A percentile compares a stretch with the other conserved stretches of the same genome.
Conservation (phyloP, 1,139 yeast genomes). For the Tardiomyces digboiensis region DNA sequence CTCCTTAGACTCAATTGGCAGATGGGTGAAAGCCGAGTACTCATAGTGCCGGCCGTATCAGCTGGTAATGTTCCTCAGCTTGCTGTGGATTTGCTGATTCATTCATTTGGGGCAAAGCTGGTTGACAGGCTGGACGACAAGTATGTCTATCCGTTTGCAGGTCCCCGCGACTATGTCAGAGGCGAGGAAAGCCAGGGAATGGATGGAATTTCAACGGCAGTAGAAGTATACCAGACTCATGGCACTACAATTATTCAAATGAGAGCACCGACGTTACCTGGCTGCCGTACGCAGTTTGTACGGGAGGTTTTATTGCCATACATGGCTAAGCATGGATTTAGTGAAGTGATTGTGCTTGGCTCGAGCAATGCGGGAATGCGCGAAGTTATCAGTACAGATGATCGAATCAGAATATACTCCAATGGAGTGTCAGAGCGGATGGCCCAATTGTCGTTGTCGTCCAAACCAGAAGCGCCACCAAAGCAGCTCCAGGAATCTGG, state of each 20-base stretch:
- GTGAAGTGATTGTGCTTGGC: slow-evolving; percentile 49
- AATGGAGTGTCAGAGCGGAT: slow-evolving; percentile 13
- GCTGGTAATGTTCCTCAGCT: slow-evolving; percentile 89
- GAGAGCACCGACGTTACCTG: slow-evolving; percentile 75
- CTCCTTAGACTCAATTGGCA: not conserved
- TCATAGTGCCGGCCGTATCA: slow-evolving; percentile 72
- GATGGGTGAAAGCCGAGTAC: slow-evolving; percentile 6
- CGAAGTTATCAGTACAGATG: slow-evolving; percentile 6
- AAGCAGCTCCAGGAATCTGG: slow-evolving; percentile 1
- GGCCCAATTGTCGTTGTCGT: slow-evolving; percentile 10
- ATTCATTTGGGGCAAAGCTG: slow-evolving; percentile 43
- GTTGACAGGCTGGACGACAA: slow-evolving; percentile 49
- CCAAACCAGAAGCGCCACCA: not conserved
- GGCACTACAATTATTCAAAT: slow-evolving; percentile 61
- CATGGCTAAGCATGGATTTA: slow-evolving; percentile 31
- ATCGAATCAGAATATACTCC: slow-evolving; percentile 2
- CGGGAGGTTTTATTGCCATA: slow-evolving; percentile 45
- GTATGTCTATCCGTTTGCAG: slow-evolving; percentile 71
- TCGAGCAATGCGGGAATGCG: slow-evolving; percentile 51
- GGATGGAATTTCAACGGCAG: slow-evolving; percentile 49
- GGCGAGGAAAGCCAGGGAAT: slow-evolving; percentile 7
- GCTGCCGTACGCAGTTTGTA: slow-evolving; percentile 44
- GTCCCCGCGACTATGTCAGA: slow-evolving; percentile 53
- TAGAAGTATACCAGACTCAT: slow-evolving; percentile 37
- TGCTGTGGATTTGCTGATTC: slow-evolving; percentile 62